Evolutionary conservation across 2,329 filamentous ascomycete genomes (phyloP).

Genomic region (Dactylonectria estremocensis): DNA sequence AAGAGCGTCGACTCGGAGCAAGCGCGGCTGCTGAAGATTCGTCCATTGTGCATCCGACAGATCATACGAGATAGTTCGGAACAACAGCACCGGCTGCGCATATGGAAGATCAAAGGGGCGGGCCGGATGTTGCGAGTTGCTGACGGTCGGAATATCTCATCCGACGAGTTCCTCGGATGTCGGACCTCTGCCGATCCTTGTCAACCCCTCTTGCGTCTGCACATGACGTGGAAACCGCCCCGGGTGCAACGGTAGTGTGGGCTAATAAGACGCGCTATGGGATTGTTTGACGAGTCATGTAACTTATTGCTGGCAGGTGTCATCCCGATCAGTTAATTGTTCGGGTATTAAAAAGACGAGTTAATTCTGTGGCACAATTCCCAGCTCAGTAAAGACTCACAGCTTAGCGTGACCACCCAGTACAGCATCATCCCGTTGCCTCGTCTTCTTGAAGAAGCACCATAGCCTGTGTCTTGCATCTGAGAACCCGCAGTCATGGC

Average conservation of each 20-base stretch:
- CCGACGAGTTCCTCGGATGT: slow-evolving; percentile 6
- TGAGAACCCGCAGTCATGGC: slow-evolving; percentile 43
- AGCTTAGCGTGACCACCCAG: slow-evolving; percentile 1
- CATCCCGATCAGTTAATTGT: not conserved
- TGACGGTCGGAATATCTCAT: not conserved
- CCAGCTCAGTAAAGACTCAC: not conserved
- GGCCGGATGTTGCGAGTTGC: not conserved
- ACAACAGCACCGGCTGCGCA: not conserved
- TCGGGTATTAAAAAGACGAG: slow-evolving; percentile 8
- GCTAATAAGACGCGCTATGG: not conserved
- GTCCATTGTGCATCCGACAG: slow-evolving; percentile 2
- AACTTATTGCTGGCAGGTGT: not conserved
- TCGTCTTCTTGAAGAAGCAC: too few species aligned
- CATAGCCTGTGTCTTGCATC: not conserved
- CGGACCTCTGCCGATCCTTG: not conserved
- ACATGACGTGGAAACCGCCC: not conserved
- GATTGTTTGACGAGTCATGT: not conserved
- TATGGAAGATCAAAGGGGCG: not conserved
- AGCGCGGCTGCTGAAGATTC: not conserved
- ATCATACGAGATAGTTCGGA: not conserved
- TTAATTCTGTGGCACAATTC: slow-evolving; percentile 6
- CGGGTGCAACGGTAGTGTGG: not conserved
- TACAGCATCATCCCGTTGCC: not conserved
- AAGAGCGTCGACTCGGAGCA: not conserved
- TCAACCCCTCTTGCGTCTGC: not conserved